These are phyloP conservation scores for Termitomyces sp. DNA, from an alignment of 768 basidiomycete genomes.

Conservation along the genomic window DNA sequence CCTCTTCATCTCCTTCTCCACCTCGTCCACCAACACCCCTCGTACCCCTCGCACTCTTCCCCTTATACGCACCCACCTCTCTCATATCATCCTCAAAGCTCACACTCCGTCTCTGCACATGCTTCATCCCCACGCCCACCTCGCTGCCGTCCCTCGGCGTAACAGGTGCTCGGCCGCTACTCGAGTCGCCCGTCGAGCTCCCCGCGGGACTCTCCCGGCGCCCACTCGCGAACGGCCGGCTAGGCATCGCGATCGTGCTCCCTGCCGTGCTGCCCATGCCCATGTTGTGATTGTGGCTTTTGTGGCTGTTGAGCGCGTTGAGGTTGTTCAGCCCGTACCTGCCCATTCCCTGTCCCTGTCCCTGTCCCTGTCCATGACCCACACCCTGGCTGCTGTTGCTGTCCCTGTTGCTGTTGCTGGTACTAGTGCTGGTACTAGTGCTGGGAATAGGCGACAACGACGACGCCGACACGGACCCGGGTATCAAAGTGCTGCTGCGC, in stretches of 20 bases:
- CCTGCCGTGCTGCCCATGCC: neutral
- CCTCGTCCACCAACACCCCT: conserved; percentile 9
- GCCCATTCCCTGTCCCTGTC: neutral
- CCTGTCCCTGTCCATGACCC: neutral
- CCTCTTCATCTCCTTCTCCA: conserved; percentile 43
- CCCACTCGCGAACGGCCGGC: conserved; percentile 53
- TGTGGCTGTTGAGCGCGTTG: neutral
- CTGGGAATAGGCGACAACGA: neutral
- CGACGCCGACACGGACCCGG: conserved; percentile 14
- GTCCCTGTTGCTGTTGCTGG: neutral
- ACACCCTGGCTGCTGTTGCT: neutral
- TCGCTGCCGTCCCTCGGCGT: conserved; percentile 83
- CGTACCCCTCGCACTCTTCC: conserved; percentile 5
- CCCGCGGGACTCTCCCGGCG: conserved; percentile 61
- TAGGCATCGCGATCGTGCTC: conserved; percentile 23
- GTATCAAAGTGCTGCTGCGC: conserved; percentile 37
- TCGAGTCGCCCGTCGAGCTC: conserved; percentile 83
- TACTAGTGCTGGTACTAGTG: neutral
- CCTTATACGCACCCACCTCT: conserved; percentile 8
- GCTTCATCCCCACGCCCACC: conserved; percentile 18
- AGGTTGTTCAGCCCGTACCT: neutral
- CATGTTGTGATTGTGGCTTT: neutral
- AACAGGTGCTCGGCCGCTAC: conserved; percentile 67
- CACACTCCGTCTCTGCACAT: conserved; percentile 58
- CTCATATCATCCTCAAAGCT: conserved; percentile 56